Percentiles rank a stretch among this genome's conserved stretches.
Conservation (phyloP, 257 asterid species). For the Capsicum baccatum region DNA sequence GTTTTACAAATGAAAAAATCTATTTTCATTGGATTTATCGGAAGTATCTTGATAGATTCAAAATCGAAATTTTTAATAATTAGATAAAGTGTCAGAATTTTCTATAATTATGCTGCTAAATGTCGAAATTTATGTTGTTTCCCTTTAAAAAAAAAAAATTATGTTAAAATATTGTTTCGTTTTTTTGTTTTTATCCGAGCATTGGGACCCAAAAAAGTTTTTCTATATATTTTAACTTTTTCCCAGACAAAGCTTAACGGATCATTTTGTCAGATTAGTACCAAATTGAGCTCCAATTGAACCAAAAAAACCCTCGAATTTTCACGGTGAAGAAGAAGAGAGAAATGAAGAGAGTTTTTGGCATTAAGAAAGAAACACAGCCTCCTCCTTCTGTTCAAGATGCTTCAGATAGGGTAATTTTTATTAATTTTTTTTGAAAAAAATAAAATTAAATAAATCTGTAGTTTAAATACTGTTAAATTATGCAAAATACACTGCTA, state of each 20-base stretch:
- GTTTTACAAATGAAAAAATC: too few relatives aligned
- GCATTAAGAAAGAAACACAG: slow-evolving; percentile 33
- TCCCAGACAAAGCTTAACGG: background rate
- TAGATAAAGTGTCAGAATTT: too few relatives aligned
- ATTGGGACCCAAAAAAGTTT: background rate
- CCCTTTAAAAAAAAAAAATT: too few relatives aligned
- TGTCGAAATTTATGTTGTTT: too few relatives aligned
- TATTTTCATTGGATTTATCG: too few relatives aligned
- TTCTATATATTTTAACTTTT: too few relatives aligned
- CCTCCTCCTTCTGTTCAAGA: slow-evolving; percentile 34
- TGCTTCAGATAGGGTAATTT: slow-evolving; percentile 33
- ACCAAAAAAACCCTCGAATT: slow-evolving; percentile 17
- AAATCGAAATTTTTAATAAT: too few relatives aligned
- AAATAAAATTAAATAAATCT: background rate
- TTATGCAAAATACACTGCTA: background rate
- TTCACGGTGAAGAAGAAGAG: background rate
- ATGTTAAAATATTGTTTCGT: too few relatives aligned
- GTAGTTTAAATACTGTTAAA: background rate
- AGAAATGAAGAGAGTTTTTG: slow-evolving; percentile 33
- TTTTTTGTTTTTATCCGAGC: too few relatives aligned
- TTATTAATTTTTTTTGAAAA: background rate
- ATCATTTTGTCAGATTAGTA: background rate
- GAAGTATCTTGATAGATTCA: too few relatives aligned
- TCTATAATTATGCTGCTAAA: too few relatives aligned
- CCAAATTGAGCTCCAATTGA: background rate